Base-by-base conservation (phyloP, 2,329 filamentous ascomycete species). In the Teratosphaeria destructans region DNA sequence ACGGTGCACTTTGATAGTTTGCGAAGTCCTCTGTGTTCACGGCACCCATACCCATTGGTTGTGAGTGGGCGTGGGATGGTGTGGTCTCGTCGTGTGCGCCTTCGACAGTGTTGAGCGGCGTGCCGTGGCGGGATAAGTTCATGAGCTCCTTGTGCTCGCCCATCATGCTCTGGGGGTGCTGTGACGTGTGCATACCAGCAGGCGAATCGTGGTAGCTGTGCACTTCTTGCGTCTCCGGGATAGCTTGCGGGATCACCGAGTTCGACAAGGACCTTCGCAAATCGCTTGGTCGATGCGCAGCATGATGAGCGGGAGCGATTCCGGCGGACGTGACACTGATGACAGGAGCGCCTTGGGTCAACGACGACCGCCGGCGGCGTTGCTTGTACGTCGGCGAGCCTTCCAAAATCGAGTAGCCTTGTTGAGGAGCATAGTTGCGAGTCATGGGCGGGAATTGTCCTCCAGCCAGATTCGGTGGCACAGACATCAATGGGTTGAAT, bases 381-480 rank as follows among this genome's bases (percentile, higher is more conserved):
- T 97, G 94, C 83, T 99, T 99, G 79, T 99, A 99, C 43, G 94
- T 97, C 12, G 94, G 94, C 32, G 94, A 99, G 55, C 94, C 94
- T 78, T 99, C 94, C 71, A 97, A 94, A 56, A 96, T 92, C 3
- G 71, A 72, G 55, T 90, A 93, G 79, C 95, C 96, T 67, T 94
- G 89, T 73, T 90, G 95, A 74, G 87, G 88, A 57, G 80, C 78
- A 66, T 90, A 90, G 47, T 81, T 78, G 65, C 86, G 81, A 29
- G 83, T 79, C 35, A 86, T 84, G 54, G 88, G 85, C 29, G 87
- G 84, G 75, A 90, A 96, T 70, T 92, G 89, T 55, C 87, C 84
- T 34, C 87, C 89, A 58, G 87, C 84, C 62, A 96, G 76, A 74
- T 93, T 94, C 14, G 91, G 91, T 19, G 91, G 91, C 54, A 96